Base-by-base conservation (phyloP, 2,329 filamentous ascomycete genomes). In the Hysterium pulicare region DNA sequence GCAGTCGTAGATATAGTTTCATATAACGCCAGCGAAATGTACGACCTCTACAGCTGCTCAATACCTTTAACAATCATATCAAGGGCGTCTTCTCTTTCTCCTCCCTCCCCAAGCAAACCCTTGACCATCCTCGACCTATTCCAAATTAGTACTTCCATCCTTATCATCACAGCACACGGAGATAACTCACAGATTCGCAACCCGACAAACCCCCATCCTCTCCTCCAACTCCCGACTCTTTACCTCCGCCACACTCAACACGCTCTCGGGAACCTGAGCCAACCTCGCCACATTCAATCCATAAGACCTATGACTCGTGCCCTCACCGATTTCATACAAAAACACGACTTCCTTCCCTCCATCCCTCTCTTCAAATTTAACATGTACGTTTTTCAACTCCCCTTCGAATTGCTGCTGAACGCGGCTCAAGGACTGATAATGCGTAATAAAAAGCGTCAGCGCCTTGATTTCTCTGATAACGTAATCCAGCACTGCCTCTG, bases 391-490 rank as follows among this genome's bases (percentile, higher is more conserved):
- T 54, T 77, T 82, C 54, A 96, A 63, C 57, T 81, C 84, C 1
- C 77, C 75, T 5, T 74, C 66, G 45, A 94, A 86, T 1, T 81
- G 82, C 20, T 82, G 78, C 8, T 83, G 84, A 49, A 95, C 77
- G 8, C 83, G 81, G n/a, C 78, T 75, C 1, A 98, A 78, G 51
- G 84, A 84, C 70, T 98, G 93, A 66, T 98, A 98, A 70, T 98
- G 93, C 3, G 93, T 98, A 65, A 98, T 95, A 73, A 98, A 98
- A 32, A 98, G 75, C 5, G 89, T 95, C 35, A 96, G 75, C 48
- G 88, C 88, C 40, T 78, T 76, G 1, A 84, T 78, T 13, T 90
- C 79, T 19, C 82, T 76, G 20, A 94, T 84, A 47, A 97, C 80
- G 59, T 94, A 84, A 45, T 91, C 82, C 5, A 98, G 75, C 4